Conservation (phyloP, 148 eudicot genomes). For the Spergularia bocconei region DNA sequence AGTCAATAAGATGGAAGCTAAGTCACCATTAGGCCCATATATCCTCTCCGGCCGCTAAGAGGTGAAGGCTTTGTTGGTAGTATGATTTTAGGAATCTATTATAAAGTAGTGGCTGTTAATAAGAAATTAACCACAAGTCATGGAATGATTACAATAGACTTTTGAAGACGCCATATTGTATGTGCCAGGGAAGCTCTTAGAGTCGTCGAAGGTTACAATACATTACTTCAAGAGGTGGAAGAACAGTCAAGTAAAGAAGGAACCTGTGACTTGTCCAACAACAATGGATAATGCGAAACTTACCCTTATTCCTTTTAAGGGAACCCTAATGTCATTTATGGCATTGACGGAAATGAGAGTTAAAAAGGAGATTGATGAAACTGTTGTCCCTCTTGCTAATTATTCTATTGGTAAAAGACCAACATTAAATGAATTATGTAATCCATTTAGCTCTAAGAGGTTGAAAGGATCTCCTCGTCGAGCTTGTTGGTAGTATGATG, state of each 20-base stretch:
- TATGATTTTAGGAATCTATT: too few relatives aligned
- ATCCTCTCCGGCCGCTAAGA: too few relatives aligned
- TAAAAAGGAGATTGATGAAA: constrained; percentile 21
- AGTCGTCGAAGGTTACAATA: constrained; percentile 32
- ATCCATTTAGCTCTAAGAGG: constrained; percentile 15
- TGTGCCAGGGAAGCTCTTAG: constrained; percentile 27
- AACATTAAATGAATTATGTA: not conserved
- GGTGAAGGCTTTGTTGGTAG: too few relatives aligned
- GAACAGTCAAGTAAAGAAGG: constrained; percentile 1
- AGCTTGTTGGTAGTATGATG: too few relatives aligned
- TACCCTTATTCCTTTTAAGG: not conserved
- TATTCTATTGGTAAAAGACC: constrained; percentile 11
- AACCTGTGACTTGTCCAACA: not conserved
- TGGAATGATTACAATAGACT: constrained; percentile 28
- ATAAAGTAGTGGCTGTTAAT: too few relatives aligned
- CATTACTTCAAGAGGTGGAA: constrained; percentile 43
- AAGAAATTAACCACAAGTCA: too few relatives aligned
- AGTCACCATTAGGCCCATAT: too few relatives aligned
- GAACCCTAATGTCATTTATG: constrained; percentile 1
- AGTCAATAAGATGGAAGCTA: too few relatives aligned
- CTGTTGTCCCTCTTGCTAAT: constrained; percentile 34
- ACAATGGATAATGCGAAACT: too few relatives aligned
- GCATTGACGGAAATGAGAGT: constrained; percentile 6
- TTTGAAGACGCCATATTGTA: constrained; percentile 26
- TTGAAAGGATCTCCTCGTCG: not conserved